Percentiles rank a stretch among this genome's conserved stretches.
phyloP scores from a whole-genome alignment of 2,329 filamentous ascomycete genomes.

The Clarireedia paspali region DNA sequence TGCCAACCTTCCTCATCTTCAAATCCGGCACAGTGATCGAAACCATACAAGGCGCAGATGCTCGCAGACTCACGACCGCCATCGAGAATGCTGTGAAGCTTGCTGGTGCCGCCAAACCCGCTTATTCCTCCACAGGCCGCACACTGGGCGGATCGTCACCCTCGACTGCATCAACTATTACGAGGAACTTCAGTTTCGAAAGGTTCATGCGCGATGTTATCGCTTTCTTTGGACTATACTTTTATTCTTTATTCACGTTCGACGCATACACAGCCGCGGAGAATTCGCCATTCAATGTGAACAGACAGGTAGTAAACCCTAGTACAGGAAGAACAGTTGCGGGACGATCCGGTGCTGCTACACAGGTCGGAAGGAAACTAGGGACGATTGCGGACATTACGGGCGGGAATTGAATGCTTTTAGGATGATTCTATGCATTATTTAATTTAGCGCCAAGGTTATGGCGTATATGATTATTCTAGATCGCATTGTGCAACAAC shows the following conservation, averaged over 20 bases:
- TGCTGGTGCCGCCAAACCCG: constrained; percentile 34
- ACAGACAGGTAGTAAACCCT: constrained; percentile 29
- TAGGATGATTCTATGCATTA: too few species aligned
- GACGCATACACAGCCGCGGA: constrained; percentile 56
- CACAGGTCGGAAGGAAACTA: constrained; percentile 25
- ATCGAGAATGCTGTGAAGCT: constrained; percentile 63
- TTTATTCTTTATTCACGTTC: constrained; percentile 55
- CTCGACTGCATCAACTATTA: background rate
- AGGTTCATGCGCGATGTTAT: constrained; percentile 2
- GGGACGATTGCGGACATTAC: constrained; percentile 29
- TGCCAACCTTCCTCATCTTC: constrained; percentile 94
- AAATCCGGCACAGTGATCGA: constrained; percentile 65
- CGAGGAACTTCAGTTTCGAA: constrained; percentile 4
- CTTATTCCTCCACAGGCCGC: constrained; percentile 48
- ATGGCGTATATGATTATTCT: too few species aligned
- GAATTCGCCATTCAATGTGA: constrained; percentile 50
- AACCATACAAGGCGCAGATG: constrained; percentile 76
- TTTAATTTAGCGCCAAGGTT: too few species aligned
- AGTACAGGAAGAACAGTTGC: constrained; percentile 12
- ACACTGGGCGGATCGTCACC: constrained; percentile 42
- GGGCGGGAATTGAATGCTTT: constrained; percentile 1
- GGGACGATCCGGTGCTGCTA: constrained; percentile 25
- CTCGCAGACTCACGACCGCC: constrained; percentile 64
- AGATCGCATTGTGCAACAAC: too few species aligned
- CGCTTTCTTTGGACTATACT: constrained; percentile 52